phyloP scores from a whole-genome alignment of 305 asterid species.

The Fraxinus floribunda region DNA sequence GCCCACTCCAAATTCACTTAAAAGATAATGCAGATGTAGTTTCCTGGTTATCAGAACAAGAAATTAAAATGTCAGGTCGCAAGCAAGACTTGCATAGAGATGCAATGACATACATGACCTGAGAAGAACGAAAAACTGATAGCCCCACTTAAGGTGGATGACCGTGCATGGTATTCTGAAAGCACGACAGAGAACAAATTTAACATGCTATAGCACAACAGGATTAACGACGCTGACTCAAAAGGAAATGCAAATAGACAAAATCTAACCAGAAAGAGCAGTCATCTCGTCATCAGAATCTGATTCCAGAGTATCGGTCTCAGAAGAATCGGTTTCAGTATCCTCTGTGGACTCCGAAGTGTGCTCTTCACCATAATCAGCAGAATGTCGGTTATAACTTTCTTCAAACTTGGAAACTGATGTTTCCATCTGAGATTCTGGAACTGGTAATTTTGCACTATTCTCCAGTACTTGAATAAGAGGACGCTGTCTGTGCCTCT shows the following conservation, averaged over 20 bases:
- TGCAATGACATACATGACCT: not conserved
- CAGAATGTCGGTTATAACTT: constrained; percentile 35
- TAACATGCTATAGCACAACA: not conserved
- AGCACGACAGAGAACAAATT: not conserved
- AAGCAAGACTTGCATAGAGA: constrained; percentile 3
- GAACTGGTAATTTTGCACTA: constrained; percentile 32
- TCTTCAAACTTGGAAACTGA: constrained; percentile 53
- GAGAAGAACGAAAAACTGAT: not conserved
- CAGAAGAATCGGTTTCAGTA: constrained; percentile 95
- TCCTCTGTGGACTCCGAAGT: constrained; percentile 73
- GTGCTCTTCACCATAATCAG: constrained; percentile 55
- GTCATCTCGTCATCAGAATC: constrained; percentile 73
- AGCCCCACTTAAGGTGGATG: not conserved
- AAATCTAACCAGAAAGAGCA: constrained; percentile 69
- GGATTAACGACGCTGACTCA: constrained; percentile 1
- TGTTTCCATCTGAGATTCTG: constrained; percentile 37
- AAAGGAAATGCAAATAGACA: not conserved
- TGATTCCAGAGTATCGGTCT: constrained; percentile 71
- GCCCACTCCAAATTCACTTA: not conserved
- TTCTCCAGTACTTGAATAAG: constrained; percentile 38
- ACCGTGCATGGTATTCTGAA: not conserved
- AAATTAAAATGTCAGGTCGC: constrained; percentile 6
- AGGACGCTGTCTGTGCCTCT: constrained; percentile 24
- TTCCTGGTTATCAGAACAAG: not conserved
- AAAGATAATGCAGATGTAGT: not conserved